Percentiles rank a stretch among this genome's conserved stretches.
Evolutionary conservation across 2,329 filamentous ascomycete species (phyloP).

Genomic region (Westerdykella ornata): DNA sequence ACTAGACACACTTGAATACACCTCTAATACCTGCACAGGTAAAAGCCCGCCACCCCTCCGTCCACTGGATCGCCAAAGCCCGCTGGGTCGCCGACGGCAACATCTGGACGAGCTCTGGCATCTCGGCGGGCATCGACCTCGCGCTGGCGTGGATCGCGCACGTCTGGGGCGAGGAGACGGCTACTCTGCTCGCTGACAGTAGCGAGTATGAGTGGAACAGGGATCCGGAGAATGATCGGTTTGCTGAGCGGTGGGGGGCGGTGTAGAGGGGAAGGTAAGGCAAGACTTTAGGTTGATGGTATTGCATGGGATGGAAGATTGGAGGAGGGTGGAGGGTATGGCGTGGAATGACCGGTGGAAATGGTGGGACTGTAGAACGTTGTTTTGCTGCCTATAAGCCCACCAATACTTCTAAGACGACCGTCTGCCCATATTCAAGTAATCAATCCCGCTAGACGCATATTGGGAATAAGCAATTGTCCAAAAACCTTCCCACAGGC

Average conservation of each 20-base stretch:
- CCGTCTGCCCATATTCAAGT: too few relatives aligned
- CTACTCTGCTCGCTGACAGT: constrained; percentile 43
- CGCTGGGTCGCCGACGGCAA: constrained; percentile 61
- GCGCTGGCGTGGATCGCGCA: constrained; percentile 52
- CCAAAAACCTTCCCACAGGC: too few relatives aligned
- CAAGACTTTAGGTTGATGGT: not conserved
- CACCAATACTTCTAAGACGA: too few relatives aligned
- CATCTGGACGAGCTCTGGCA: constrained; percentile 59
- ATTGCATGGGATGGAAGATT: not conserved
- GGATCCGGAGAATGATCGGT: constrained; percentile 50
- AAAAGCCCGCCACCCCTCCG: constrained; percentile 43
- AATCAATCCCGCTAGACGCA: too few relatives aligned
- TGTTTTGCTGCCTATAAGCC: not conserved
- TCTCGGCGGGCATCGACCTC: constrained; percentile 58
- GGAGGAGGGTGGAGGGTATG: not conserved
- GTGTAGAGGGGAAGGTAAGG: constrained; percentile 7
- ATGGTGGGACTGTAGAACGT: not conserved
- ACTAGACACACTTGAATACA: too few relatives aligned
- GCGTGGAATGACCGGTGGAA: not conserved
- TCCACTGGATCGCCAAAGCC: constrained; percentile 56
- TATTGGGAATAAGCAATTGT: too few relatives aligned
- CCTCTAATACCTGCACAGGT: too few relatives aligned
- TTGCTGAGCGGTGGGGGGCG: constrained; percentile 40
- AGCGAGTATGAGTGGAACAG: constrained; percentile 55
- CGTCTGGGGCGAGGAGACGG: constrained; percentile 49